These are phyloP conservation scores for Talaromyces sp. DNA, from an alignment of 2,329 filamentous ascomycete species.

Conservation along the genomic window DNA sequence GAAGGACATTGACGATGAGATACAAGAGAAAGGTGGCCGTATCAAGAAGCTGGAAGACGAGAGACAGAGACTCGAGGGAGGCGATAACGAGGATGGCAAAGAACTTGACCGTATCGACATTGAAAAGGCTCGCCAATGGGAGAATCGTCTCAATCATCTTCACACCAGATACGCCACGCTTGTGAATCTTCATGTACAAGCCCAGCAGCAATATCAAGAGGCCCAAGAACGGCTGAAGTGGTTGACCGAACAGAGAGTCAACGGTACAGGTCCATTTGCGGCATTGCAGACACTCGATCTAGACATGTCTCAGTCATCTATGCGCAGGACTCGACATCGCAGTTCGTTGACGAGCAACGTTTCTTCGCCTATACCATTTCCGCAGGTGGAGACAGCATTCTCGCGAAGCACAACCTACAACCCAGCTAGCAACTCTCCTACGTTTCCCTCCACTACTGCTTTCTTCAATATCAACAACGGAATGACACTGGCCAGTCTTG, in stretches of 20 bases:
- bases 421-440: constrained; percentile 50
- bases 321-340: constrained; percentile 45
- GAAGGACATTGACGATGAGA: constrained; percentile 58
- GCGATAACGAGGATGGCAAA: constrained; percentile 49
- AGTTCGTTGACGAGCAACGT: constrained; percentile 47
- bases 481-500: constrained; percentile 52
- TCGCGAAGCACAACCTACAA: constrained; percentile 45
- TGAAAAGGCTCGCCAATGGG: constrained; percentile 47
- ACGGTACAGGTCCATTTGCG: constrained; percentile 38
- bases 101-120: constrained; percentile 50
- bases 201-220: constrained; percentile 45
- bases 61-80: constrained; percentile 48
- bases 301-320: constrained; percentile 38
- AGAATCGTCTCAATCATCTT: constrained; percentile 41
- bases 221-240: constrained; percentile 45
- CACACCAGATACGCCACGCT: constrained; percentile 43
- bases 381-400: constrained; percentile 39
- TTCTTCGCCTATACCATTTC: constrained; percentile 44
- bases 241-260: constrained; percentile 39
- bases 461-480: constrained; percentile 63
- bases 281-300: constrained; percentile 41
- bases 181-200: constrained; percentile 41
- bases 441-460: constrained; percentile 46
- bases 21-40: constrained; percentile 57
- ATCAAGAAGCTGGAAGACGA: constrained; percentile 61